Evolutionary conservation across 495 filamentous ascomycete species (phyloP).

Genomic region (Trichoderma parareesei): DNA sequence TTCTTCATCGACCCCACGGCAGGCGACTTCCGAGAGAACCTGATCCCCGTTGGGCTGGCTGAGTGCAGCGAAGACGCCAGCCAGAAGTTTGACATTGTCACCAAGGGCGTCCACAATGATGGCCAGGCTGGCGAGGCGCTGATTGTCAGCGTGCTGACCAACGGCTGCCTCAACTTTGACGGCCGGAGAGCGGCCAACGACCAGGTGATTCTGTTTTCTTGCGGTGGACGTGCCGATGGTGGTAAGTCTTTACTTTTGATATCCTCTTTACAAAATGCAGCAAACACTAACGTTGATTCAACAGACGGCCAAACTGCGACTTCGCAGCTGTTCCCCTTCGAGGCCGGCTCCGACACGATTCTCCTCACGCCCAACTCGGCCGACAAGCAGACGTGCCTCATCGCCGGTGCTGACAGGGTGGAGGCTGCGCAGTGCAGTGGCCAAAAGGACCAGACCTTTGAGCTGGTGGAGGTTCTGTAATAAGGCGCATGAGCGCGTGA

Average conservation of each 20-base stretch:
- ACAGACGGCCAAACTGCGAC: constrained; percentile 34
- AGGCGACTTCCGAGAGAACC: constrained; percentile 47
- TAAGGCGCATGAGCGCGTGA: background rate
- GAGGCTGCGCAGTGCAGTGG: background rate
- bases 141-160: constrained; percentile 42
- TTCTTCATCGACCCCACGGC: constrained; percentile 46
- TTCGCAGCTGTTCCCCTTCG: constrained; percentile 35
- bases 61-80: constrained; percentile 37
- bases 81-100: constrained; percentile 49
- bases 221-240: constrained; percentile 45
- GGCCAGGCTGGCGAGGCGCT: constrained; percentile 26
- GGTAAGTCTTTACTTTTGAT: constrained; percentile 25
- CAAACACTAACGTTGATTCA: constrained; percentile 13
- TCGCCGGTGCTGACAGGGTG: constrained; percentile 5
- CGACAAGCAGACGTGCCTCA: background rate
- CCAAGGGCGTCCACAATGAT: constrained; percentile 42
- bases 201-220: constrained; percentile 44
- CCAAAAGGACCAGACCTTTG: constrained; percentile 1
- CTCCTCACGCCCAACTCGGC: background rate
- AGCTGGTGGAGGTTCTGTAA: constrained; percentile 10
- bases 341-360: constrained; percentile 15
- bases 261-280: background rate
- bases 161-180: constrained; percentile 47
- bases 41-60: constrained; percentile 42
- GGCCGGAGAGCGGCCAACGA: constrained; percentile 33